These are phyloP conservation scores for Tricholoma matsutake DNA, from an alignment of 768 basidiomycete species.

Conservation along the genomic window DNA sequence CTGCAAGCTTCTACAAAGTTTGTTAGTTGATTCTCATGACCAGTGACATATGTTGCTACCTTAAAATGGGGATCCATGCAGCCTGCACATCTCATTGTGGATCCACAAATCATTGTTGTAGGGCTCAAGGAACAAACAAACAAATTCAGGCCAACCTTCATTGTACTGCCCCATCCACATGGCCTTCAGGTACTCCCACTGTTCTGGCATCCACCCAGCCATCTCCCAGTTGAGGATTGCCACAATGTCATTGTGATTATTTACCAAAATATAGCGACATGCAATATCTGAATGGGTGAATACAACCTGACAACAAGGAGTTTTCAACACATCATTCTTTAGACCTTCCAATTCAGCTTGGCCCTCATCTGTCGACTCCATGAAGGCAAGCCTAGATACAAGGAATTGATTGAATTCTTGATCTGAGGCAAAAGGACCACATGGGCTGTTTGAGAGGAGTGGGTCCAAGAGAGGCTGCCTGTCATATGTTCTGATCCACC, in stretches of 20 bases:
- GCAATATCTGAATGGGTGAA: slow-evolving; percentile 13
- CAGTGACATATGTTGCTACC: background rate
- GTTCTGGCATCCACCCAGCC: too few species aligned
- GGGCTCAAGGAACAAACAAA: slow-evolving; percentile 4
- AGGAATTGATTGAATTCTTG: slow-evolving; percentile 4
- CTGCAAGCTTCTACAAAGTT: background rate
- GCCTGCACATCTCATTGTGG: slow-evolving; percentile 3
- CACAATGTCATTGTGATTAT: slow-evolving; percentile 3
- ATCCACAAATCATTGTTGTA: slow-evolving; percentile 3
- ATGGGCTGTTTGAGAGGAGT: slow-evolving; percentile 3
- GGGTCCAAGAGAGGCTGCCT: background rate
- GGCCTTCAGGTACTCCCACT: too few species aligned
- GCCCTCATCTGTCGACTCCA: slow-evolving; percentile 1
- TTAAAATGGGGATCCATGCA: slow-evolving; percentile 7
- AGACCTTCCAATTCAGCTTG: background rate
- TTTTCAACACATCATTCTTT: background rate
- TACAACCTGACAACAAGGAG: slow-evolving; percentile 8
- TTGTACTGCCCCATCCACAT: too few species aligned
- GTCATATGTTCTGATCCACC: slow-evolving; percentile 2
- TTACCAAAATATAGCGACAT: slow-evolving; percentile 12
- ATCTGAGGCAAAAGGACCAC: slow-evolving; percentile 2
- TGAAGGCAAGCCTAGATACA: slow-evolving; percentile 1
- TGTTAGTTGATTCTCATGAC: background rate
- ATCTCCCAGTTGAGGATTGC: too few species aligned
- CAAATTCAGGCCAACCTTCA: slow-evolving; percentile 7